Conservation (phyloP, 306 rosid genomes). For the Vigna hirtella region DNA sequence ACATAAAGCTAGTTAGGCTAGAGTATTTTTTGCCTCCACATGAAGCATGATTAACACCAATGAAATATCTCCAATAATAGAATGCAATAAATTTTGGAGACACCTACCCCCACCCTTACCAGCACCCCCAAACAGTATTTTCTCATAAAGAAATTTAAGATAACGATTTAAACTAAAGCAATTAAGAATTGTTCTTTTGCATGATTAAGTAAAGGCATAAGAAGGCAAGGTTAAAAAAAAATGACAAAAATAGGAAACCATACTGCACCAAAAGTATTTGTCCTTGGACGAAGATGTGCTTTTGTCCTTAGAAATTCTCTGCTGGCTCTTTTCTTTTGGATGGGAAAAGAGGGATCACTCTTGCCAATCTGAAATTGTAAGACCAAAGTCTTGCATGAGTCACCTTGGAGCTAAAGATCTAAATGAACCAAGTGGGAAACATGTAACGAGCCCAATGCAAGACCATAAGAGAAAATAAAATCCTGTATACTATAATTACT, state of each 20-base stretch:
- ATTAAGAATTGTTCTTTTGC: constrained; percentile 16
- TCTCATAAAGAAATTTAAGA: constrained; percentile 16
- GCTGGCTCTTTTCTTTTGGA: constrained; percentile 94
- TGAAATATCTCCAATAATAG: constrained; percentile 8
- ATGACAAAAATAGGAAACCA: constrained; percentile 46
- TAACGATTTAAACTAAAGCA: neutral
- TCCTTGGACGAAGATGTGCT: constrained; percentile 96
- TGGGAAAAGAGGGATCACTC: constrained; percentile 90
- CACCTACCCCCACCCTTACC: neutral
- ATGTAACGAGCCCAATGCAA: neutral
- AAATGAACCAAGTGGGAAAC: constrained; percentile 30
- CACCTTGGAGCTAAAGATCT: constrained; percentile 32
- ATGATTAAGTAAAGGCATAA: constrained; percentile 26
- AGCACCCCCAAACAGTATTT: neutral
- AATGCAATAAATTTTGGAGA: constrained; percentile 31
- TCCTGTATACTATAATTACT: constrained; percentile 7
- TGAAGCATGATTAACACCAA: constrained; percentile 33
- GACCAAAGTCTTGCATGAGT: constrained; percentile 30
- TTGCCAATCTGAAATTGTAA: constrained; percentile 71
- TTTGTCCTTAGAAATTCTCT: constrained; percentile 92
- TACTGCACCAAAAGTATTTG: constrained; percentile 98
- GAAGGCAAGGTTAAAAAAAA: constrained; percentile 32
- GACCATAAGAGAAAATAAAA: constrained; percentile 23
- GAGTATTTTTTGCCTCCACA: constrained; percentile 6
- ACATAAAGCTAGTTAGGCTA: constrained; percentile 10